phyloP scores from a whole-genome alignment of 2,329 filamentous ascomycete genomes.

The Claviceps pazoutovae region DNA sequence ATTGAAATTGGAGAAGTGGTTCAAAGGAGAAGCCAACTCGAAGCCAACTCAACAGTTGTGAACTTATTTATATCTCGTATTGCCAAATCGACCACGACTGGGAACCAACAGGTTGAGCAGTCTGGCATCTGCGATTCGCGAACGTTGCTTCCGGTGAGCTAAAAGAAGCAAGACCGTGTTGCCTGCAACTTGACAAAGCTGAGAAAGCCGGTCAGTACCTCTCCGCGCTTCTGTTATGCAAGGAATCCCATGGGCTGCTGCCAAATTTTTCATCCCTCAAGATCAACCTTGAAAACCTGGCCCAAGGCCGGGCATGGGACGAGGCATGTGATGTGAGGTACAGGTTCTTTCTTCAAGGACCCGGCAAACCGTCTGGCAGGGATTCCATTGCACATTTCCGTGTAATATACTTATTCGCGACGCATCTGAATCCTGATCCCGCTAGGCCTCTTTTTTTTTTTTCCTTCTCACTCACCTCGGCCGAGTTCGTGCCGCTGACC shows the following conservation, averaged over 20 bases:
- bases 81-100: neutral
- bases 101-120: neutral
- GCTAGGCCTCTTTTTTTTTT: conserved; percentile 5
- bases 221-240: neutral
- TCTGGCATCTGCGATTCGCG: neutral
- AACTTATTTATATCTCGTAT: neutral
- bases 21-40: neutral
- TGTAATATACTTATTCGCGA: conserved; percentile 9
- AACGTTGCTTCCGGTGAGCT: neutral
- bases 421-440: conserved; percentile 5
- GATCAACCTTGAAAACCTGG: neutral
- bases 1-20: too few species aligned
- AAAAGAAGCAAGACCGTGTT: neutral
- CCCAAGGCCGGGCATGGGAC: neutral
- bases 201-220: conserved; percentile 1
- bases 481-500: conserved; percentile 8
- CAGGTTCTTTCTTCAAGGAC: neutral
- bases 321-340: neutral
- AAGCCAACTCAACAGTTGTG: neutral
- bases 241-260: neutral
- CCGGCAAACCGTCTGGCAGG: neutral
- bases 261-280: neutral
- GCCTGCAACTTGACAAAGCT: neutral
- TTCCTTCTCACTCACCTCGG: conserved; percentile 4
- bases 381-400: conserved; percentile 3